phyloP scores from a whole-genome alignment of 441 rosid genomes.

The Populus tomentosa region DNA sequence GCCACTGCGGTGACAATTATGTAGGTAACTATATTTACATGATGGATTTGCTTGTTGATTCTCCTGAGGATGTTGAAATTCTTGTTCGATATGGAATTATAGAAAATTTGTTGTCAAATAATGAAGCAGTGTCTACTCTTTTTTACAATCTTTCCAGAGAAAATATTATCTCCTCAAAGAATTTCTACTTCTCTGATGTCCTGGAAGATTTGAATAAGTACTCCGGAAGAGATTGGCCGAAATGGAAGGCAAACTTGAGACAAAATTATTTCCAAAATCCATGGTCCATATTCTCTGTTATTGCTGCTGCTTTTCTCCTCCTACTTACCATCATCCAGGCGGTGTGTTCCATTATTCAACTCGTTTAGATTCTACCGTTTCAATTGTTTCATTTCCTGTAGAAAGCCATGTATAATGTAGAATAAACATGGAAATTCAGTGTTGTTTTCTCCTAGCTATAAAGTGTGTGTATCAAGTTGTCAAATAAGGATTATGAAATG shows the following conservation, averaged over 20 bases:
- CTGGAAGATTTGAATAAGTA: background rate
- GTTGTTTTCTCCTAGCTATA: background rate
- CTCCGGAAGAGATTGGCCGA: background rate
- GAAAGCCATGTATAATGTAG: no score
- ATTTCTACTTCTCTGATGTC: background rate
- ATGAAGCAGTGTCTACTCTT: background rate
- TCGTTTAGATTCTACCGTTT: no score
- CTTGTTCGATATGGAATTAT: background rate
- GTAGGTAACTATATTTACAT: background rate
- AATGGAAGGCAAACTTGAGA: background rate
- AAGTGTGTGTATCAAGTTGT: background rate
- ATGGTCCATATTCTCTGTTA: background rate
- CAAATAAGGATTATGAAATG: background rate
- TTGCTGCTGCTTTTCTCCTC: no score
- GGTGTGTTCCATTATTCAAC: no score
- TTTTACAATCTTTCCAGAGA: no score
- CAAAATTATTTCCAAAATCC: slow-evolving; percentile 3
- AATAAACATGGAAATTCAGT: no score
- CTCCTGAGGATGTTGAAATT: background rate
- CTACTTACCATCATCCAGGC: no score
- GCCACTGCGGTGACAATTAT: background rate
- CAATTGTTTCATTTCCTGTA: no score
- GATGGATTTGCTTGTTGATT: background rate
- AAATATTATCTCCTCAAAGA: no score
- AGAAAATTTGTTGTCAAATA: background rate